A percentile compares a stretch with the other conserved stretches of the same genome.
These are phyloP conservation scores for Gaertneriomyces sp. DNA, from an alignment of 192 early-diverging fungal genomes.

Conservation along the genomic window DNA sequence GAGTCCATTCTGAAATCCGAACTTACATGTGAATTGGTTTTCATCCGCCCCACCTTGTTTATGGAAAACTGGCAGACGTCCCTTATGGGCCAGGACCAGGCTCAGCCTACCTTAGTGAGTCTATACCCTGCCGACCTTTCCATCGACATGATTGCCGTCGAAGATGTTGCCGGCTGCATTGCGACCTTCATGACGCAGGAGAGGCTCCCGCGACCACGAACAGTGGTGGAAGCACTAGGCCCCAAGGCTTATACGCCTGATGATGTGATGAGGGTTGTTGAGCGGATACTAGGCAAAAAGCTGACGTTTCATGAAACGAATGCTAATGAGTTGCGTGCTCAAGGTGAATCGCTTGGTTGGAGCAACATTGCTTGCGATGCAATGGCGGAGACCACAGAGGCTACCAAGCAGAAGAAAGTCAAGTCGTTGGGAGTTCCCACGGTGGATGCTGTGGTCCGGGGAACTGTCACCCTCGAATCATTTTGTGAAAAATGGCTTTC, in stretches of 20 bases:
- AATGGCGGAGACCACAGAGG: neutral
- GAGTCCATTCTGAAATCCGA: neutral
- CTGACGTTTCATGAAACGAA: neutral
- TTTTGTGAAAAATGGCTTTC: neutral
- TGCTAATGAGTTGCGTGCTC: neutral
- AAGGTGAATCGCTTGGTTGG: neutral
- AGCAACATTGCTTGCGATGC: neutral
- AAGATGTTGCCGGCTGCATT: neutral
- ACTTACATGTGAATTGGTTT: neutral
- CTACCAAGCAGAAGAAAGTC: neutral
- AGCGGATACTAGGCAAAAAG: neutral
- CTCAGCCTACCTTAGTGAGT: neutral
- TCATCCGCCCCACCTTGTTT: neutral
- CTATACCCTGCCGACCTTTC: neutral
- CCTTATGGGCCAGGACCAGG: neutral
- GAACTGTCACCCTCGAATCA: neutral
- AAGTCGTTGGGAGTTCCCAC: neutral
- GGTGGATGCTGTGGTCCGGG: constrained; percentile 1
- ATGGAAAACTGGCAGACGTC: neutral
- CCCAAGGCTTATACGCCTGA: neutral
- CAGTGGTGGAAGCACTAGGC: constrained; percentile 1
- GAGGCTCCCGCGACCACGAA: neutral
- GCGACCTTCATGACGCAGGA: neutral
- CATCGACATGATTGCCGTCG: neutral
- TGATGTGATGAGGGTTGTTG: neutral